Evolutionary conservation across 257 asterid genomes (phyloP).

Genomic region (Ajuga chamaepitys): DNA sequence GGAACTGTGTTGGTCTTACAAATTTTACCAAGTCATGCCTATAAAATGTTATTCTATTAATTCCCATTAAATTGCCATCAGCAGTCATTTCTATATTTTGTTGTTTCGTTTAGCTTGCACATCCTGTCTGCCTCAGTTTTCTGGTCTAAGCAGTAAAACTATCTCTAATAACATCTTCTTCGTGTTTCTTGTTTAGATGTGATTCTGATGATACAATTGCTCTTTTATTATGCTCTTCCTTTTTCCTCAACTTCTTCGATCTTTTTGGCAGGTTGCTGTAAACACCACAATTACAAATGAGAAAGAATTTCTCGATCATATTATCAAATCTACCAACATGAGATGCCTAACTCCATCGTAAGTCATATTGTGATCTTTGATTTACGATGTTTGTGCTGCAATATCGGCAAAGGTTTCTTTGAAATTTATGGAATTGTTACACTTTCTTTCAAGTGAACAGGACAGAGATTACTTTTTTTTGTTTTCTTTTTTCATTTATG

Average conservation of each 20-base stretch:
- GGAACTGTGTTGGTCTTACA: too few relatives aligned
- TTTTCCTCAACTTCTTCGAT: background rate
- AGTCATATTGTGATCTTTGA: conserved; percentile 25
- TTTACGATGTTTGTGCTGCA: background rate
- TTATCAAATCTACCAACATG: conserved; percentile 95
- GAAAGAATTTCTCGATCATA: conserved; percentile 91
- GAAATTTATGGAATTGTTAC: background rate
- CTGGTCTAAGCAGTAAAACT: background rate
- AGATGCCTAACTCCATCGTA: conserved; percentile 87
- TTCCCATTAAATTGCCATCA: background rate
- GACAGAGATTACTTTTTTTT: background rate
- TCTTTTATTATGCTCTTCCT: background rate
- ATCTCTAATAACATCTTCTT: background rate
- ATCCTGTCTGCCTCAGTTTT: background rate
- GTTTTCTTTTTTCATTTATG: background rate
- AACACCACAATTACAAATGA: conserved; percentile 81
- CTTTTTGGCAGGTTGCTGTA: conserved; percentile 77
- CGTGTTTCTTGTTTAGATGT: background rate
- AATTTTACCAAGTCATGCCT: too few relatives aligned
- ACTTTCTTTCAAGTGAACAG: background rate
- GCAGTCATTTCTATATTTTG: background rate
- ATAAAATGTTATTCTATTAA: too few relatives aligned
- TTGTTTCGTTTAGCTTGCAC: background rate
- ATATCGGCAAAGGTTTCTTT: background rate
- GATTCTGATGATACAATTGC: background rate